phyloP scores from a whole-genome alignment of 805 yeast species.

The Barnettozyma botsteinii region DNA sequence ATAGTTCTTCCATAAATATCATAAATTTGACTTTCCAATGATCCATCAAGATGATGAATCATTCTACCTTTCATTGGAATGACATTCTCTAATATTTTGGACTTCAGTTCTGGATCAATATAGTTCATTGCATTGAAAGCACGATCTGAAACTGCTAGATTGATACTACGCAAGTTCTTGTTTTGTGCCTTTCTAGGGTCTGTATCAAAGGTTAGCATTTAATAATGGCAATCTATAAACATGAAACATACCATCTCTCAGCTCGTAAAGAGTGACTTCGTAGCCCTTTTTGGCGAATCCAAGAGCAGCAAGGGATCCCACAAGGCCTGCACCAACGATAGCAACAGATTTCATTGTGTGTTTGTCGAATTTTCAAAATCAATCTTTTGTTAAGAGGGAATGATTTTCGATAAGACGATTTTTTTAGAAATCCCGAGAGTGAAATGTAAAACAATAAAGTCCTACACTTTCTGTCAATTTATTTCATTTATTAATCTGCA shows the following conservation, averaged over 20 bases:
- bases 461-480: too few species aligned
- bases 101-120: conserved; percentile 56
- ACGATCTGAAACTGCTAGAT: conserved; percentile 80
- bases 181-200: conserved; percentile 51
- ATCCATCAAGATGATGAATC: conserved; percentile 70
- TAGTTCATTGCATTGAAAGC: conserved; percentile 67
- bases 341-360: conserved; percentile 36
- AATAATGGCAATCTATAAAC: background rate
- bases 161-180: conserved; percentile 60
- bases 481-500: too few species aligned
- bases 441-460: too few species aligned
- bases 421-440: too few species aligned
- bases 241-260: conserved; percentile 33
- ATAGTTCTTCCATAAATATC: conserved; percentile 71
- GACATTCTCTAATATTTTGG: conserved; percentile 48
- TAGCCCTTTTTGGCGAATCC: conserved; percentile 71
- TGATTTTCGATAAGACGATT: too few species aligned
- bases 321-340: conserved; percentile 86
- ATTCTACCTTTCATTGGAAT: conserved; percentile 88
- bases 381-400: too few species aligned
- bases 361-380: too few species aligned
- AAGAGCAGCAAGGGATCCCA: conserved; percentile 80
- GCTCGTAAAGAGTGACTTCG: conserved; percentile 65
- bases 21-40: conserved; percentile 62
- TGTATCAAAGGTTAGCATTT: background rate